Conservation (phyloP, 306 rosid genomes). For the Vigna mungo region DNA sequence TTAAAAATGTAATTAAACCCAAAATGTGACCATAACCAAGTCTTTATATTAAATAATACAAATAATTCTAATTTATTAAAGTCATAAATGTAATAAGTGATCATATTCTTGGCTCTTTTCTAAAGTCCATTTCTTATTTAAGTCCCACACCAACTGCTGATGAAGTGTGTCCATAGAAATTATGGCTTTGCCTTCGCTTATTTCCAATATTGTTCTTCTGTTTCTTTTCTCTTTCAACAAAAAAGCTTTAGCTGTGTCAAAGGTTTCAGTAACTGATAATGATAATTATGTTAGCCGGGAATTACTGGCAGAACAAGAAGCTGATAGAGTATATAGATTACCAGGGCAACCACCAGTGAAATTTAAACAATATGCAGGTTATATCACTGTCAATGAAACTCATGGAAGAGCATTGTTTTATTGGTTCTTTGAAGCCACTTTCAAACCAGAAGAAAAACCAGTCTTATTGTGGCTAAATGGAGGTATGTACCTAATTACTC, state of each 20-base stretch:
- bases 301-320: conserved; percentile 50
- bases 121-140: not conserved
- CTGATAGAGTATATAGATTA: conserved; percentile 56
- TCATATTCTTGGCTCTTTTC: not conserved
- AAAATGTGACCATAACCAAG: no score
- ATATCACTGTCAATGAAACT: conserved; percentile 67
- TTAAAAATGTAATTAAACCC: no score
- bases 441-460: conserved; percentile 57
- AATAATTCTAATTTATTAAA: no score
- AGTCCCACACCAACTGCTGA: not conserved
- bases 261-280: not conserved
- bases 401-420: conserved; percentile 88
- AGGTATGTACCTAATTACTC: conserved; percentile 60
- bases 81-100: no score
- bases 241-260: conserved; percentile 11
- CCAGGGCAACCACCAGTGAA: conserved; percentile 83
- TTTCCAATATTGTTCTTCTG: conserved; percentile 18
- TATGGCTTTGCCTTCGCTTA: conserved; percentile 39
- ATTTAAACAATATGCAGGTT: conserved; percentile 79
- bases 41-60: no score
- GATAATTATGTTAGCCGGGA: not conserved
- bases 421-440: conserved; percentile 78
- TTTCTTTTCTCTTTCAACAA: conserved; percentile 7
- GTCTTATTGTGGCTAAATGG: conserved; percentile 89
- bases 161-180: not conserved